Evolutionary conservation across 306 rosid species (phyloP).

Genomic region (Acacia crassicarpa): DNA sequence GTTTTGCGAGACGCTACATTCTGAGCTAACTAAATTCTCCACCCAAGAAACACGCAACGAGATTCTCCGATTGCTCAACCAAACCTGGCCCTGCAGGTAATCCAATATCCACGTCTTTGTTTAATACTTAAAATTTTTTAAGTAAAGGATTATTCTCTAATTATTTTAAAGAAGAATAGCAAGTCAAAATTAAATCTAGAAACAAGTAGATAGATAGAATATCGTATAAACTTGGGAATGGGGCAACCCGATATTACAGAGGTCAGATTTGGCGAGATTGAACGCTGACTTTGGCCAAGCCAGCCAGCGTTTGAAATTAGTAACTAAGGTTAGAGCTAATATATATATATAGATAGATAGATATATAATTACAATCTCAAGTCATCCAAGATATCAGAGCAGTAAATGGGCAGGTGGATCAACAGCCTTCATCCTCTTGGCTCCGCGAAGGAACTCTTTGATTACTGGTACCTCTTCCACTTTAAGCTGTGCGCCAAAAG

Average conservation of each 20-base stretch:
- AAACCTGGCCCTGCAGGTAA: not conserved
- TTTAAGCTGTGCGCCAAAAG: slow-evolving; percentile 41
- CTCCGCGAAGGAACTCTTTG: slow-evolving; percentile 50
- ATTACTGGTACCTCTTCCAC: slow-evolving; percentile 50
- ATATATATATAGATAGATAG: slow-evolving; percentile 22
- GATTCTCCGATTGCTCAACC: not conserved
- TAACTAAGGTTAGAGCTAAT: slow-evolving; percentile 37
- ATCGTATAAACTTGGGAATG: slow-evolving; percentile 4
- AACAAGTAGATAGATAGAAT: not conserved
- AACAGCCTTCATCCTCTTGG: slow-evolving; percentile 39
- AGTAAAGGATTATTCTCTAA: not conserved
- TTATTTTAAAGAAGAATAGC: not conserved
- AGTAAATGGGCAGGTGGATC: slow-evolving; percentile 19
- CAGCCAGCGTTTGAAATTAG: slow-evolving; percentile 37
- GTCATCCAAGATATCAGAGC: slow-evolving; percentile 24
- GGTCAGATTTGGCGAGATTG: slow-evolving; percentile 11
- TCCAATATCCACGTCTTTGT: not conserved
- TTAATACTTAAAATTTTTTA: not conserved
- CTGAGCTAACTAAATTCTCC: not conserved
- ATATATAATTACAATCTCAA: slow-evolving; percentile 32
- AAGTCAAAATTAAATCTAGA: not conserved
- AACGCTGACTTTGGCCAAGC: not conserved
- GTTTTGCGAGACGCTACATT: not conserved
- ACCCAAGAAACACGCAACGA: not conserved
- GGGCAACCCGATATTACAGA: slow-evolving; percentile 11